Base-by-base conservation (phyloP, 1,139 yeast genomes). In the Scheffersomyces lignicola region DNA sequence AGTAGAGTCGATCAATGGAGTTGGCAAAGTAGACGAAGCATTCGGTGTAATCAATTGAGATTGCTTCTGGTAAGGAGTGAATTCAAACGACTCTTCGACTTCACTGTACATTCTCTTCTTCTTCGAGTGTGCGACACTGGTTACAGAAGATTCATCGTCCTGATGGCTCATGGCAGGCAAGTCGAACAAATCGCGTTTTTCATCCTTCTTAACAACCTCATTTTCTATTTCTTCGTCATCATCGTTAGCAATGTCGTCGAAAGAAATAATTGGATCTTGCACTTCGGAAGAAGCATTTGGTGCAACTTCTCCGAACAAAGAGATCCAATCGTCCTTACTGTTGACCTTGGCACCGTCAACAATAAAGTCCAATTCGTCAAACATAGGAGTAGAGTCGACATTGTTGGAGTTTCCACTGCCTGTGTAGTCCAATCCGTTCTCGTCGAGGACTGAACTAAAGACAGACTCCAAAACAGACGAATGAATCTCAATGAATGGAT, bases 391-490 rank as follows among this genome's bases (percentile, higher is more conserved):
- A 31, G 74, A 67, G 38, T 71, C 71, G 23, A 20, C 23, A 24
- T 24, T 24, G 33, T 66, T 69, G n/a, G n/a, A n/a, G n/a, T n/a
- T n/a, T n/a, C n/a, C n/a, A 15, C 65, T 47, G 8, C 34, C 23
- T 29, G 51, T 55, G 5, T 5, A 6, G 10, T 21, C 29, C 14
- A 38, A 27, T 38, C 57, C 65, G 35, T 54, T 46, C 35, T 59
- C 69, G 43, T 67, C 73, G 43, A 72, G 60, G 31, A 73, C 65
- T 43, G 69, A 64, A 50, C 73, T 66, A 52, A 82, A 80, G 33
- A 81, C 78, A 10, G 84, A 78, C 42, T 80, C 83, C 41, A 81
- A 67, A 31, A 78, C 76, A 36, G 77, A 72, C 24, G 82, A 65
- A 52, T 78, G 83, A 49, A 80, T 63, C 45, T 73, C 71, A 15